Evolutionary conservation across 139 green algal species (phyloP), one percentile per base, ranked within the genome.

Genomic region (Edaphochlamys debaryana): DNA sequence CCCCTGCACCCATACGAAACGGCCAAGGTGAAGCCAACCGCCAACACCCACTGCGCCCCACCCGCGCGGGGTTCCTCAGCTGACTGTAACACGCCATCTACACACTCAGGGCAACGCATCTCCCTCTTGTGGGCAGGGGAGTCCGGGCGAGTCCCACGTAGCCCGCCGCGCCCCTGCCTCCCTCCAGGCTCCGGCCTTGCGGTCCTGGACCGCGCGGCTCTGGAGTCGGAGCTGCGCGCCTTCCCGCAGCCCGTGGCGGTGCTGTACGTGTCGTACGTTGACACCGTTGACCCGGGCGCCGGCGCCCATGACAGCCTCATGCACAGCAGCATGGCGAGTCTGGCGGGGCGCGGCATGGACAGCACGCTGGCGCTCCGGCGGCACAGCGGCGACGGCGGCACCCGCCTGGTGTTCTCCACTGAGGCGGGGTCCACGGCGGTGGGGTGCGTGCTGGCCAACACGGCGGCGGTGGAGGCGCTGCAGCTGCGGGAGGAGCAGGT

Each of bases 401-500:
- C 45, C 27, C 36, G 38, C 1, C 62, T 82, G 60, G 62, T 82
- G 42, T 82, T 82, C 34, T 50, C 41, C 4, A 63, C n/a, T 4
- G 75, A 72, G 60, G n/a, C 58, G 42, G 62, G 50, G 20, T 63
- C 41, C 6, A 48, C 17, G 7, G 41, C 41, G 30, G n/a, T 82
- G 75, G 75, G 60, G 25, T 82, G 75, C 62, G 62, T 82, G 60
- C 41, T 82, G 8, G 20, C 60, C 9, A 82, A 82, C 62, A 6
- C 40, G 23, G 60, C 75, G 40, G 75, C 75, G 32, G 62, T 82
- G 36, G 29, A 19, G 22, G 75, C 75, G 8, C 29, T 82, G 75
- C 60, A 82, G 75, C 75, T 82, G 40, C 62, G 42, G 41, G 62
- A 82, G 4, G 75, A 82, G 32, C 75, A 72, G 36, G n/a, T n/a